These are phyloP conservation scores for Magnusiomyces tetraspermus DNA, from an alignment of 1,139 yeast genomes.

Conservation along the genomic window DNA sequence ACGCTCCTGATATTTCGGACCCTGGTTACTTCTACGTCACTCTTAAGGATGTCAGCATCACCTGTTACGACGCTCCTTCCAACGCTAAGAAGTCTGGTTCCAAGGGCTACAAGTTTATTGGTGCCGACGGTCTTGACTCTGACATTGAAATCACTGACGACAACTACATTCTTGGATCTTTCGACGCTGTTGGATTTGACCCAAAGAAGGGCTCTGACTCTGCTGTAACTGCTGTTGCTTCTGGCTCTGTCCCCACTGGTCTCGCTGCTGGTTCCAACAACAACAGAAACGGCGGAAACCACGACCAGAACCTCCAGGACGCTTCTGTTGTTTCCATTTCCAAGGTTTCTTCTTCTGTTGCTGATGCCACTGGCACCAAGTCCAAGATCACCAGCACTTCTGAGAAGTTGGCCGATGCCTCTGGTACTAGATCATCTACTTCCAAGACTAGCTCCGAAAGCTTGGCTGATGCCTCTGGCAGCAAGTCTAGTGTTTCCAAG, in stretches of 20 bases:
- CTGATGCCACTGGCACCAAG: constrained; percentile 8
- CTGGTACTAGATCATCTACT: not conserved
- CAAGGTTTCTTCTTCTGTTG: constrained; percentile 5
- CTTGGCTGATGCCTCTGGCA: not conserved
- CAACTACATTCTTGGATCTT: constrained; percentile 48
- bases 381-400: constrained; percentile 3
- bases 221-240: not conserved
- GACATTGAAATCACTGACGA: constrained; percentile 52
- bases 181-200: constrained; percentile 57
- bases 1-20: constrained; percentile 56
- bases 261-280: constrained; percentile 1
- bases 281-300: constrained; percentile 1
- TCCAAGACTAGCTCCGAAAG: not conserved
- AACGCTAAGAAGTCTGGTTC: constrained; percentile 40
- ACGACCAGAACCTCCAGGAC: constrained; percentile 10
- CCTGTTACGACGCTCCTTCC: constrained; percentile 63
- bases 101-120: constrained; percentile 50
- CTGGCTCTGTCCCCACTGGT: constrained; percentile 5
- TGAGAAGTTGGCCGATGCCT: not conserved
- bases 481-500: no score
- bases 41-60: constrained; percentile 49
- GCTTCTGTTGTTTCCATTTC: constrained; percentile 16
- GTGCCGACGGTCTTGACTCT: constrained; percentile 38
- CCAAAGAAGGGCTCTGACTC: constrained; percentile 33
- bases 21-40: constrained; percentile 72